phyloP scores from a whole-genome alignment of 345 rosid genomes.

The Camelina sativa region DNA sequence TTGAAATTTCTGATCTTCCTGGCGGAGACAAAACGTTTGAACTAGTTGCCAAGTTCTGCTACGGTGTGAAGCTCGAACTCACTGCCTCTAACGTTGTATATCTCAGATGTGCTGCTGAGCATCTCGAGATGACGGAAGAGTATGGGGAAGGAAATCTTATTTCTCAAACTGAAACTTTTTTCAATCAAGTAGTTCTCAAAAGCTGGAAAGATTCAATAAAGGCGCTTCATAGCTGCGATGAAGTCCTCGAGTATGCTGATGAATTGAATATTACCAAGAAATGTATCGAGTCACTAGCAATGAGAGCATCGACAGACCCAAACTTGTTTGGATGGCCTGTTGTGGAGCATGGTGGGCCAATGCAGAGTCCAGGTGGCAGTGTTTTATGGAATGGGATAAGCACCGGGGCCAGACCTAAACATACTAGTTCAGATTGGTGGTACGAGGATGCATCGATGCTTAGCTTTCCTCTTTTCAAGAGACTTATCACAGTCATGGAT shows the following conservation, averaged over 20 bases:
- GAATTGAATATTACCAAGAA: constrained; percentile 71
- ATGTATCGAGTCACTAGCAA: constrained; percentile 80
- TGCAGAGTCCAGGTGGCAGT: constrained; percentile 98
- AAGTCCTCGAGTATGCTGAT: constrained; percentile 69
- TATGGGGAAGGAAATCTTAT: constrained; percentile 90
- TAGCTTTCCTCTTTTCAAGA: constrained; percentile 76
- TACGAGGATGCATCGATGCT: constrained; percentile 83
- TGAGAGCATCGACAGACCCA: constrained; percentile 81
- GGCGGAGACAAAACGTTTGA: constrained; percentile 95
- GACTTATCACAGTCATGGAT: constrained; percentile 75
- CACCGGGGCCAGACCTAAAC: constrained; percentile 85
- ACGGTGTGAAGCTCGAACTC: constrained; percentile 96
- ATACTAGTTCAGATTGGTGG: constrained; percentile 92
- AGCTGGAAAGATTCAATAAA: constrained; percentile 93
- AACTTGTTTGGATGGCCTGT: constrained; percentile 94
- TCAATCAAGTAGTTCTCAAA: constrained; percentile 80
- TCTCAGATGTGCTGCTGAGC: constrained; percentile 87
- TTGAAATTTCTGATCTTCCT: constrained; percentile 67
- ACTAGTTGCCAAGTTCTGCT: constrained; percentile 93
- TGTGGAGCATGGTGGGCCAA: constrained; percentile 86
- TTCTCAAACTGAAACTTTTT: constrained; percentile 76
- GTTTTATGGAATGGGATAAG: constrained; percentile 98
- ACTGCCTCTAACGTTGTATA: constrained; percentile 85
- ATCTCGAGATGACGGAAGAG: constrained; percentile 92
- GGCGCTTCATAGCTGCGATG: constrained; percentile 84